Conservation (phyloP, 2,329 filamentous ascomycete genomes). For the Ceratocystiopsis sp. region DNA sequence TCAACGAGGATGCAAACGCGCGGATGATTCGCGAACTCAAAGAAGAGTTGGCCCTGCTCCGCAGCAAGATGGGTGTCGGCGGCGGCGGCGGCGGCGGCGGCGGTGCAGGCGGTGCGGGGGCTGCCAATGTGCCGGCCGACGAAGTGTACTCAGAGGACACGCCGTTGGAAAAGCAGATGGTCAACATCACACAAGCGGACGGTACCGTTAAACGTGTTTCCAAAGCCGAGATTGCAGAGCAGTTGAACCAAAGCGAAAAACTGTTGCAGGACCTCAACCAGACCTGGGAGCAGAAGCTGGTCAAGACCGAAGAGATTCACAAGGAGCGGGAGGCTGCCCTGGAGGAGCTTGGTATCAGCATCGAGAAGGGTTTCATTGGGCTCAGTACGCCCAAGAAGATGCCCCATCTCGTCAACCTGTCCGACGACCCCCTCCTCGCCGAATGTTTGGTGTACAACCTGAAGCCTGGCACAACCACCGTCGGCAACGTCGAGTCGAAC, state of each 20-base stretch:
- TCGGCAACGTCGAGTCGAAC: constrained; percentile 83
- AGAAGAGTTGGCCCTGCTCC: constrained; percentile 73
- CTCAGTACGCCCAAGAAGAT: constrained; percentile 96
- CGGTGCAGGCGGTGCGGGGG: constrained; percentile 19
- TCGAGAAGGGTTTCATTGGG: constrained; percentile 94
- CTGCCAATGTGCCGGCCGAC: constrained; percentile 35
- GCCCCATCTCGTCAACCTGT: constrained; percentile 95
- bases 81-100: constrained; percentile 25
- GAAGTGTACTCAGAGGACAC: constrained; percentile 86
- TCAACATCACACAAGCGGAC: constrained; percentile 77
- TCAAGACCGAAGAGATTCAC: constrained; percentile 92
- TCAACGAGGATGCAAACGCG: constrained; percentile 97
- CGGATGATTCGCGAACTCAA: constrained; percentile 98
- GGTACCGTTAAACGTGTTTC: constrained; percentile 87
- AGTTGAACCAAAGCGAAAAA: constrained; percentile 91
- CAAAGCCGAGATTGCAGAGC: constrained; percentile 94
- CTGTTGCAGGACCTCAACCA: constrained; percentile 91
- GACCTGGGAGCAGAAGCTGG: constrained; percentile 93
- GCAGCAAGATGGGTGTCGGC: constrained; percentile 57
- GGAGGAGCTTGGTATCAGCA: constrained; percentile 94
- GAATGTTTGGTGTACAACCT: constrained; percentile 97
- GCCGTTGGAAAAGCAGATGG: constrained; percentile 86
- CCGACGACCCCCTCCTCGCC: constrained; percentile 80
- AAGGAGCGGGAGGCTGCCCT: constrained; percentile 90
- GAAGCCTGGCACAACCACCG: constrained; percentile 84